A percentile compares a stretch with the other conserved stretches of the same genome.
phyloP scores from a whole-genome alignment of 306 rosid species.

The Senna siamea region DNA sequence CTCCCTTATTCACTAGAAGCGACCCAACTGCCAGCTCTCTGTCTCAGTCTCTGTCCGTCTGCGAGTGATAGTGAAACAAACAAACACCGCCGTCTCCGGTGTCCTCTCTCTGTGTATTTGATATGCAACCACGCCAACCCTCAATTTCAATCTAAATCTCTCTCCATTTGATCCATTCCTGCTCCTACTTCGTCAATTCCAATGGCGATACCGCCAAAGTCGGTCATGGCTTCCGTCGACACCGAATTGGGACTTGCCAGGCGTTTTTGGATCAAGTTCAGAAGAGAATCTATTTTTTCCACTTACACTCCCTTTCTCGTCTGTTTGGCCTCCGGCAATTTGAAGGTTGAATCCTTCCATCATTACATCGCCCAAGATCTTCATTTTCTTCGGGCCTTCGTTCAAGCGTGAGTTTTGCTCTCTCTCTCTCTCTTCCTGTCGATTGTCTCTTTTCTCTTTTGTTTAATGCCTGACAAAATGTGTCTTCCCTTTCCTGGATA shows the following conservation, averaged over 20 bases:
- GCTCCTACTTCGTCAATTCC: conserved; percentile 43
- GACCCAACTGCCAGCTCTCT: conserved; percentile 16
- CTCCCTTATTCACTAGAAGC: conserved; percentile 26
- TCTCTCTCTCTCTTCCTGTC: not conserved
- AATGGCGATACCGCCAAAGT: conserved; percentile 61
- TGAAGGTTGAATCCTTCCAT: conserved; percentile 75
- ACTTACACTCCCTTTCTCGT: conserved; percentile 74
- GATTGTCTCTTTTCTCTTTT: not conserved
- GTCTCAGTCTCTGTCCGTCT: conserved; percentile 2
- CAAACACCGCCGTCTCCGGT: conserved; percentile 44
- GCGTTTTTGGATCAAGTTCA: conserved; percentile 80
- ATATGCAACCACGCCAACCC: conserved; percentile 54
- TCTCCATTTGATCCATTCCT: conserved; percentile 18
- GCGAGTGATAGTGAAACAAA: not conserved
- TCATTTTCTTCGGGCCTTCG: conserved; percentile 86
- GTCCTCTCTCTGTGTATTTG: conserved; percentile 24
- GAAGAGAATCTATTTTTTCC: conserved; percentile 65
- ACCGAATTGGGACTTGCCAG: conserved; percentile 69
- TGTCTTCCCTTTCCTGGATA: not conserved
- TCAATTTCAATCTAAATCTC: conserved; percentile 51
- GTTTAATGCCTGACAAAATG: not conserved
- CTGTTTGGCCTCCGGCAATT: conserved; percentile 73
- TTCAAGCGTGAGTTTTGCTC: conserved; percentile 64
- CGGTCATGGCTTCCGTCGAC: conserved; percentile 51
- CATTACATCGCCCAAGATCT: conserved; percentile 78